These are phyloP conservation scores for Rubroboletus satanas DNA, from an alignment of 768 basidiomycete species.

Conservation along the genomic window DNA sequence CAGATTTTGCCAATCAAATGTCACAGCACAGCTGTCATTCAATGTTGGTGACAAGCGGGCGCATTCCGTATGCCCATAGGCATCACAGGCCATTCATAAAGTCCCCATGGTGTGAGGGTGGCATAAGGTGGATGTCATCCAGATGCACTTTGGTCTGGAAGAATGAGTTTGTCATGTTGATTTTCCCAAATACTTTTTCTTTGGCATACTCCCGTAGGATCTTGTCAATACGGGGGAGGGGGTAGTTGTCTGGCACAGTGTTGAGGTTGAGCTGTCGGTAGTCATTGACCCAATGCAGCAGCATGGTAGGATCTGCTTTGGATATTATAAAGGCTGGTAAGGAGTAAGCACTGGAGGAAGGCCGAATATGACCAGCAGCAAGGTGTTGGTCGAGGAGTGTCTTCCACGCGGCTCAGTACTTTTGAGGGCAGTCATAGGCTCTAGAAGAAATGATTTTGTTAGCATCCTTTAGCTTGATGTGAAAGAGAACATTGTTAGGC, in stretches of 20 bases:
- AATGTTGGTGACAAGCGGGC: constrained; percentile 16
- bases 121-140: constrained; percentile 15
- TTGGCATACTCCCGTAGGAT: constrained; percentile 24
- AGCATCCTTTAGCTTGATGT: too few relatives aligned
- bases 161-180: constrained; percentile 42
- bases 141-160: constrained; percentile 34
- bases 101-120: constrained; percentile 28
- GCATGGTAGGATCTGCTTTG: constrained; percentile 22
- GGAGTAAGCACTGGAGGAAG: too few relatives aligned
- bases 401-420: too few relatives aligned
- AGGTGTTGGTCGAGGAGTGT: too few relatives aligned
- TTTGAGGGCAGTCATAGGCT: too few relatives aligned
- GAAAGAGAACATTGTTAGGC: too few relatives aligned
- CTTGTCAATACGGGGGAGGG: constrained; percentile 14
- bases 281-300: constrained; percentile 31
- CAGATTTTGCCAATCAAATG: constrained; percentile 16
- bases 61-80: constrained; percentile 13
- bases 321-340: constrained; percentile 25
- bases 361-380: too few relatives aligned
- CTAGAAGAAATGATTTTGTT: too few relatives aligned
- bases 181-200: constrained; percentile 34
- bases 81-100: constrained; percentile 35
- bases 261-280: constrained; percentile 25
- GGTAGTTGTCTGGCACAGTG: constrained; percentile 17
- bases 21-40: constrained; percentile 10